These are phyloP conservation scores for Apiospora hydei DNA, from an alignment of 2,329 filamentous ascomycete genomes.

Conservation along the genomic window DNA sequence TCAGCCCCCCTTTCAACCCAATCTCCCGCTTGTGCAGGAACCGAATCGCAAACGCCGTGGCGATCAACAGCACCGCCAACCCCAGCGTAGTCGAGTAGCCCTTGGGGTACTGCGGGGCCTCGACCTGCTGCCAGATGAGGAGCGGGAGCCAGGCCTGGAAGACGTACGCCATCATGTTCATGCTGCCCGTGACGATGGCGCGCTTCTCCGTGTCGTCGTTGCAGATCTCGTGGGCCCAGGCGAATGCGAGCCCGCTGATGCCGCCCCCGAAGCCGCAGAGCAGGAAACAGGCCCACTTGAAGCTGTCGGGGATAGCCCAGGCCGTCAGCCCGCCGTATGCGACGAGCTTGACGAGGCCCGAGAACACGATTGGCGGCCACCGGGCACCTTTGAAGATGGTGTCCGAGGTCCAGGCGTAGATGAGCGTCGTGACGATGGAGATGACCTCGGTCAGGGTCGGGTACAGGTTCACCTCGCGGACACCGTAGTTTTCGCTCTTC, in stretches of 20 bases:
- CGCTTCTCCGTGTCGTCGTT: conserved; percentile 67
- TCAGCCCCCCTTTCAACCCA: background rate
- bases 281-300: conserved; percentile 71
- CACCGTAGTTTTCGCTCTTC: conserved; percentile 50
- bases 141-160: conserved; percentile 74
- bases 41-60: conserved; percentile 55
- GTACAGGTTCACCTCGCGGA: conserved; percentile 52
- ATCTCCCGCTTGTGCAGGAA: conserved; percentile 53
- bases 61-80: conserved; percentile 57
- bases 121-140: conserved; percentile 70
- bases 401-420: conserved; percentile 73
- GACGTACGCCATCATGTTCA: conserved; percentile 76
- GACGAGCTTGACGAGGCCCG: conserved; percentile 52
- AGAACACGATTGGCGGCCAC: conserved; percentile 70
- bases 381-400: conserved; percentile 63
- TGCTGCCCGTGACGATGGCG: conserved; percentile 68
- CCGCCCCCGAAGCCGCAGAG: conserved; percentile 60
- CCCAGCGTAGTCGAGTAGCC: conserved; percentile 64
- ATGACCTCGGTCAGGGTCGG: conserved; percentile 66
- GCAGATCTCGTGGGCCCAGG: conserved; percentile 60
- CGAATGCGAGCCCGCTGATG: conserved; percentile 54
- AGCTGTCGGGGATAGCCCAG: conserved; percentile 56
- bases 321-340: conserved; percentile 49
- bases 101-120: conserved; percentile 66
- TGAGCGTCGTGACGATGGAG: conserved; percentile 63